Base-by-base conservation (phyloP, 768 basidiomycete species). In the Serendipita sp. region DNA sequence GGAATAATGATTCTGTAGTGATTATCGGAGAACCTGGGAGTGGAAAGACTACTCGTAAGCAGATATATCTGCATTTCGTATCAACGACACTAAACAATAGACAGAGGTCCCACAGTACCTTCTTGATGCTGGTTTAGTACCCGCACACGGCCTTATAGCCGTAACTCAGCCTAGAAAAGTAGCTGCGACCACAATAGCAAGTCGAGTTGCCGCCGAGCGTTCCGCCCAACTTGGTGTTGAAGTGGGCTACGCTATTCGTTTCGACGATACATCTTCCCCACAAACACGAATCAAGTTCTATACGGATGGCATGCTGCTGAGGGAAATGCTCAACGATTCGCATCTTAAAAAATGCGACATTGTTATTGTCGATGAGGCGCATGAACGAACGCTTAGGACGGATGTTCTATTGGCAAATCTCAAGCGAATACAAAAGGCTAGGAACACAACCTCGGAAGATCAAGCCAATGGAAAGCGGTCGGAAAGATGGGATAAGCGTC, bases 1-100 rank as follows among this genome's bases (percentile, higher is more conserved):
- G 75, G 34, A 79, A 83, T 67, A 86, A 90, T 76, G 87, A 92
- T 71, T 86, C 91, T 4, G 88, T 86, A 0, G 83, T 98, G 48
- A 81, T 99, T 6, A 80, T 99, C 1, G 96, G 94, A 44, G 96
- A 99, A 75, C 98, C 96, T 0, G 96, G 96, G 11, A 96, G 93
- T 18, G 96, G 96, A 67, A 99, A 99, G 76, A 95, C 95, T 0
- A 99, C 96, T 58, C 95, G 95, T 95, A 74, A 70, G 45, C n/a
- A 62, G 3, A 10, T 53, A 11, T 44, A 13, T 18, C 23, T 23
- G 23, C 23, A 23, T 23, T 23, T 23, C 23, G 23, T 23, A 23
- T 13, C 18, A 34, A 27, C 11, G 33, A 60, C 18, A 11, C 50
- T 31, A 44, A 15, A 15, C 34, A 31, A 23, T 55, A 36, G 55